Base-by-base conservation (phyloP, 805 yeast genomes). In the Saccharomycopsis microspora region DNA sequence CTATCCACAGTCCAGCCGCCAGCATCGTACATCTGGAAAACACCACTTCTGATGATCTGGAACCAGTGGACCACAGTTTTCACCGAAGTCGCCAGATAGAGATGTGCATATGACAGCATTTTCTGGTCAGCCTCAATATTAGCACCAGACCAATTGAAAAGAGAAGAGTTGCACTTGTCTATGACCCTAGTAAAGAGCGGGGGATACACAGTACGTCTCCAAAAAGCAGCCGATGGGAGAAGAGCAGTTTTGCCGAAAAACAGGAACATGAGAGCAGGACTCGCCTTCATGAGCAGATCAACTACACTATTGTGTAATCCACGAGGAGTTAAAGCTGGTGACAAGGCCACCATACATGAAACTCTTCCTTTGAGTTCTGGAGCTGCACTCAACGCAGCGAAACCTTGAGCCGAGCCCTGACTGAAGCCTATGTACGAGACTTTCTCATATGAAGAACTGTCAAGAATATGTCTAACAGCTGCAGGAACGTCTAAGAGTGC, bases 11-110 rank as follows among this genome's bases (percentile, higher is more conserved):
- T 34, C 7, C 32, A 48, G 39, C 10, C 32, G 27, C 9, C 29
- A 3, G 30, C 28, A 95, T 82, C 93, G 64, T 79, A 90, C 95
- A 93, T 83, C 62, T 89, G 96, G 62, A 90, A 89, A 43, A 75
- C 72, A 42, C 76, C 76, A 5, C 83, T 71, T 45, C 82, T 71
- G 52, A 90, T 85, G 46, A 90, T 89, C 64, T 87, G 96, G 58
- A 87, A 86, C 96, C 96, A 87, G 64, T 87, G 96, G n/a, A 88
- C 97, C 41, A 87, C 88, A 6, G 85, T 76, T 63, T 89, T 90
- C 30, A 89, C 97, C 2, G 89, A 79, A 0, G 97, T 87, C 28
- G 95, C 83, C 1, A 96, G 85, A 65, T 89, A 90, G 47, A 90
- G 68, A 61, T 93, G 97, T 11, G 86, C 78, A 63, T 86, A 90